Base-by-base conservation (phyloP, 1,139 yeast species). In the Hansenula lynferdii region DNA sequence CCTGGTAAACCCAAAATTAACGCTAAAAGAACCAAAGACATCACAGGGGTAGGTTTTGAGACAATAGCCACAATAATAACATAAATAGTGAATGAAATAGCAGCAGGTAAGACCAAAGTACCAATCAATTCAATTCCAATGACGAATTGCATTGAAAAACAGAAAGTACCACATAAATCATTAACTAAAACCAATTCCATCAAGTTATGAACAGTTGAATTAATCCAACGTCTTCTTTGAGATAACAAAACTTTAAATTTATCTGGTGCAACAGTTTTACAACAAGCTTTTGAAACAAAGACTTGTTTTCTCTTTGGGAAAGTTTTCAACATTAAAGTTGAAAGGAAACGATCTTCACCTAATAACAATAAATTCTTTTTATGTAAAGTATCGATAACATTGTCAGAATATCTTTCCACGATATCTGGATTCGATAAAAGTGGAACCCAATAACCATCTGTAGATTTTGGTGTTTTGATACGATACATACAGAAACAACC, bases 171-270 rank as follows among this genome's bases (percentile, higher is more conserved):
- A 72, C 98, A 92, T 49, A 92, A 72, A 61, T 92, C 97, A 42
- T 82, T 80, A 27, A 90, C 95, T 50, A 89, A 67, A 3, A 85
- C 85, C 53, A 92, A 75, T 62, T 92, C 98, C 82, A 92, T 77
- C 58, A 92, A 75, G 57, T 92, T 92, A 62, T 92, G 98, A 35
- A 92, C 95, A 0, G 98, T 92, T 3, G 97, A 89, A 62, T 92
- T 92, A 54, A 92, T 92, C 98, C 98, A 92, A 60, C 98, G 85
- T 65, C 98, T 86, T 60, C 98, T 82, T 61, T 92, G 98, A 2
- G 97, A 90, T 40, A 92, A 68, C 51, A 92, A 68, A 31, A 90
- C 95, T 46, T 64, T 71, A 60, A 92, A 89, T 41, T 72, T 71
- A 48, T 84, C 87, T 0, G 98, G 98, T 16, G 85, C 97, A 48